Base-by-base conservation (phyloP, 768 basidiomycete genomes). In the Mycena maculata region DNA sequence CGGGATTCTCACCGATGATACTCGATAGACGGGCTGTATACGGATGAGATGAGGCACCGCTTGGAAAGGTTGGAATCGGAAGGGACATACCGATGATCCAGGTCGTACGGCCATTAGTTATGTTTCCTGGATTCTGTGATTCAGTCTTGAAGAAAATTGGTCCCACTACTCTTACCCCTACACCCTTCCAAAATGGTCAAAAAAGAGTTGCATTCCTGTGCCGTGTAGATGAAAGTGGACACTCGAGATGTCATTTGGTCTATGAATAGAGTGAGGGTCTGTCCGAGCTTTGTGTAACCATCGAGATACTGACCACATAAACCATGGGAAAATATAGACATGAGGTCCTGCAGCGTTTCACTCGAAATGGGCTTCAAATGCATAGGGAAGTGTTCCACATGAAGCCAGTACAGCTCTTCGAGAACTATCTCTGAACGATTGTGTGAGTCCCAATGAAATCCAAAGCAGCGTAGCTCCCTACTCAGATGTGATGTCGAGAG, bases 381-480 rank as follows among this genome's bases (percentile, higher is more conserved):
- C 76, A 84, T 86, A 0, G 87, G 88, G 74, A 88, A 90, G 65
- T 80, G 85, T 70, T 91, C 89, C 18, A 89, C 76, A 67, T 92
- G 90, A 0, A 74, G 69, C 90, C 90, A 91, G 60, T 88, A 91
- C 33, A 36, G 33, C 33, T 36, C 33, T 49, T 87, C 80, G 7
- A 91, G 64, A 1, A 79, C 81, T 18, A 78, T 65, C 57, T 80
- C 89, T 90, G 60, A 23, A 73, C 45, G 49, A 18, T 39, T 15
- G 86, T 76, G 22, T 82, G 81, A 28, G 68, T 7, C 8, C 33
- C 8, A 36, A 13, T 36, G 6, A 36, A 36, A 36, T 36, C 8
- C 8, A 36, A 13, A 36, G 33, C 8, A 36, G 6, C 6, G 13
- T 13, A 36, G n/a, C n/a, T n/a, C n/a, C 33, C 33, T 36, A 36